These are phyloP conservation scores for Cytidiella melzeri DNA, from an alignment of 768 basidiomycete genomes.

Conservation along the genomic window DNA sequence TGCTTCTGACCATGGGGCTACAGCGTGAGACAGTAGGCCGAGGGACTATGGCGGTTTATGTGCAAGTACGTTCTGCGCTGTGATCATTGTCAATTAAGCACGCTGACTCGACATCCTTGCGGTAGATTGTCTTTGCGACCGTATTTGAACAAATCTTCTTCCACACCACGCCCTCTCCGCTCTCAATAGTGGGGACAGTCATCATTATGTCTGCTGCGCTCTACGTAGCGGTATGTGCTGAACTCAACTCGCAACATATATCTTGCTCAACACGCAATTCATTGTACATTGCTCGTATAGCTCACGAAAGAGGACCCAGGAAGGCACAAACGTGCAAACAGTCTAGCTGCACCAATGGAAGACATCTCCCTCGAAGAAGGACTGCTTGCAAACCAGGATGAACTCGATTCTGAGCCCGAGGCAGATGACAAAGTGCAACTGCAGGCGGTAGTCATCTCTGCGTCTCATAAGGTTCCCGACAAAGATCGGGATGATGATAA, in stretches of 20 bases:
- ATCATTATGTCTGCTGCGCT: constrained; percentile 61
- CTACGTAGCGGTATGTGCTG: constrained; percentile 53
- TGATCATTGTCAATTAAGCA: too few species aligned
- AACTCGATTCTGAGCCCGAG: too few species aligned
- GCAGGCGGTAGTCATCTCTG: too few species aligned
- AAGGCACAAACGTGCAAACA: constrained; percentile 2
- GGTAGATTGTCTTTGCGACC: constrained; percentile 63
- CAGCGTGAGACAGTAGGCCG: constrained; percentile 61
- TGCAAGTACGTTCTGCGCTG: constrained; percentile 32
- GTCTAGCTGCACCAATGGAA: constrained; percentile 5
- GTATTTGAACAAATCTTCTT: constrained; percentile 64
- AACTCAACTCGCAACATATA: constrained; percentile 1
- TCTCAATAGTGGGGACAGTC: constrained; percentile 55
- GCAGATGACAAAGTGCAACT: too few species aligned
- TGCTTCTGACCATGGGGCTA: constrained; percentile 53
- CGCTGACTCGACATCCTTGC: background rate
- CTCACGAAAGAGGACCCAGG: constrained; percentile 17
- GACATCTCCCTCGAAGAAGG: constrained; percentile 24
- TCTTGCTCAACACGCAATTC: background rate
- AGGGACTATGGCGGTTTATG: constrained; percentile 57
- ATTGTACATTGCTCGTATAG: constrained; percentile 6
- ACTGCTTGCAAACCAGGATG: constrained; percentile 15
- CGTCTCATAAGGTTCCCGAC: too few species aligned
- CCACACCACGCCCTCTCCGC: constrained; percentile 46
- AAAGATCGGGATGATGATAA: too few species aligned